Evolutionary conservation across 169 alveolate species (phyloP), one percentile per base, ranked within the genome.

Genomic region (Eimeria falciformis): DNA sequence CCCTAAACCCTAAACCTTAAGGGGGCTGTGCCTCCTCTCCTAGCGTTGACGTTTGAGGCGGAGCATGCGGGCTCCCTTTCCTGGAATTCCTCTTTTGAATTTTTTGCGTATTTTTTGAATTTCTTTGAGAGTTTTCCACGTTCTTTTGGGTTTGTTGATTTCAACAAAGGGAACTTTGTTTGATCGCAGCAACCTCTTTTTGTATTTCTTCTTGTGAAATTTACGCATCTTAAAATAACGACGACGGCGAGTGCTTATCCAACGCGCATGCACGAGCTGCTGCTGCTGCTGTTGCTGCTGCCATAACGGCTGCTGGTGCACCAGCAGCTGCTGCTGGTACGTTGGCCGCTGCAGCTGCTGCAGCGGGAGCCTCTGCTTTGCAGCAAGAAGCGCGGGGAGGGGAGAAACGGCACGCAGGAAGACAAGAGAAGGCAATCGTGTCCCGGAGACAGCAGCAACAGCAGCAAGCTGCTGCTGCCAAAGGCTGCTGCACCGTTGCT

Each of bases 181-280:
- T 27, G 81, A 11, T 18, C 92, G 73, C 92, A 87, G 3, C 65
- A 87, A 43, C 78, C 53, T 68, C 92, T 87, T 87, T 77, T 87
- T 87, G 86, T 87, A 87, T 78, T 87, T 87, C 73, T 87, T 87
- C 78, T 87, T 87, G 85, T 87, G 92, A 23, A 87, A 87, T 55
- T 87, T 87, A 21, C 92, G 92, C 92, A 87, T 87, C 47, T 87
- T 87, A 77, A 87, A 87, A n/a, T 87, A 87, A 1, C 92, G 92
- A 3, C 92, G 92, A 5, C 92, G 56, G 27, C 53, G n/a, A 43
- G 92, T 87, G 78, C 92, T 87, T 23, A 87, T 87, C 46, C 55
- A 12, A 17, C 92, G 92, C 23, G 9, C 73, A 12, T 75, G 85
- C 85, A 7, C 66, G 11, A 25, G 18, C 0, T 75, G 85, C 65